phyloP scores from a whole-genome alignment of 306 rosid species.

The Corylus avellana region DNA sequence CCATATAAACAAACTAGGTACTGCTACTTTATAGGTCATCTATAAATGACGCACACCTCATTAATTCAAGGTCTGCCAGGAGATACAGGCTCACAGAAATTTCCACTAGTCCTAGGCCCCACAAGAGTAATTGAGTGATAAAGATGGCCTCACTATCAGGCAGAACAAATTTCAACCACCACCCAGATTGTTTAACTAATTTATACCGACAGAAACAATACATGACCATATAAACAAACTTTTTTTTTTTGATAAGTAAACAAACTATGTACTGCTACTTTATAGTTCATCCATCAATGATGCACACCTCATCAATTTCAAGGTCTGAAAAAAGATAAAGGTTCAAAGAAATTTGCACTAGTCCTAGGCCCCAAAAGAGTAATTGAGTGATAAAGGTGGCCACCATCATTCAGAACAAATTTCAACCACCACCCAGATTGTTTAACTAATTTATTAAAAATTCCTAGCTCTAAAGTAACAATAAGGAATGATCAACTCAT shows the following conservation, averaged over 20 bases:
- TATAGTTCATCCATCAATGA: background rate
- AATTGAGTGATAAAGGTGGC: background rate
- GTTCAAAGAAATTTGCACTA: background rate
- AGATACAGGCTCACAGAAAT: background rate
- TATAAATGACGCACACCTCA: background rate
- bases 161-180: background rate
- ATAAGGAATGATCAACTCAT: background rate
- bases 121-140: background rate
- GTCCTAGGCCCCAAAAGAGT: background rate
- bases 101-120: background rate
- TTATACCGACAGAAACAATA: background rate
- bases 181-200: background rate
- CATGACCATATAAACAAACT: background rate
- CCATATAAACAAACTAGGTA: too few relatives aligned
- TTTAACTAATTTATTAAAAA: background rate
- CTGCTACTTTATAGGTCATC: background rate
- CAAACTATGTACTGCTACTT: background rate
- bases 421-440: background rate
- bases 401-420: background rate
- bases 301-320: background rate
- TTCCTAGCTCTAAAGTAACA: background rate
- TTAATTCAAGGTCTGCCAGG: background rate
- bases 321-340: background rate
- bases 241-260: too few relatives aligned
- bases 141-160: background rate